These are phyloP conservation scores for Globisporangium okanoganense DNA, from an alignment of 352 stramenopile species.

Conservation along the genomic window DNA sequence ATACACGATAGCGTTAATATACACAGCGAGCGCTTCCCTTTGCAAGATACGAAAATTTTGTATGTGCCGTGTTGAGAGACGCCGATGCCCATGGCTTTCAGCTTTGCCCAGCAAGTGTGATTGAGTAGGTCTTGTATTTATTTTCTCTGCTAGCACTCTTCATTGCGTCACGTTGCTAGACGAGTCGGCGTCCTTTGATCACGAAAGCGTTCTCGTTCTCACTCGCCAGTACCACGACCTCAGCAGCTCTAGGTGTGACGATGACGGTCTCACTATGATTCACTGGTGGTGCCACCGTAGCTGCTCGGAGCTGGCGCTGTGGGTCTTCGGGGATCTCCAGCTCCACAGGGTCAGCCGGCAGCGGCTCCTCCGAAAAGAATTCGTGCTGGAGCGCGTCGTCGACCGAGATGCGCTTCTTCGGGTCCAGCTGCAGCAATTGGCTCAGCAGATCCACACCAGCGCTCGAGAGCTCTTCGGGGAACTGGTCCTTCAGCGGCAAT, in stretches of 20 bases:
- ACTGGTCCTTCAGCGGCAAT: slow-evolving; percentile 47
- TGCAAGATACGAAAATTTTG: neutral
- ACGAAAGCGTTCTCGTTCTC: slow-evolving; percentile 25
- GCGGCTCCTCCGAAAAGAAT: slow-evolving; percentile 60
- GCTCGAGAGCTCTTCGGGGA: slow-evolving; percentile 42
- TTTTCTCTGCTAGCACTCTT: too few relatives aligned
- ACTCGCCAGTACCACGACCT: slow-evolving; percentile 14
- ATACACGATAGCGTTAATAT: slow-evolving; percentile 12
- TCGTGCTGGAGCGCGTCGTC: slow-evolving; percentile 47
- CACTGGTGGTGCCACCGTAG: neutral
- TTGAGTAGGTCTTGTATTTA: too few relatives aligned
- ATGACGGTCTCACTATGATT: neutral
- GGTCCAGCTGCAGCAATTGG: slow-evolving; percentile 51
- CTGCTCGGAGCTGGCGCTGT: slow-evolving; percentile 6
- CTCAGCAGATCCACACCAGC: slow-evolving; percentile 48
- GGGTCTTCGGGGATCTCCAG: slow-evolving; percentile 30
- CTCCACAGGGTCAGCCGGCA: slow-evolving; percentile 17
- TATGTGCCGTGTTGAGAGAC: too few relatives aligned
- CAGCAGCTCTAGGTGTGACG: slow-evolving; percentile 2
- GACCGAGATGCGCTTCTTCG: slow-evolving; percentile 54
- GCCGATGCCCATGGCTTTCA: too few relatives aligned
- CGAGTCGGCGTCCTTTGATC: slow-evolving; percentile 52
- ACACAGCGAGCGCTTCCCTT: slow-evolving; percentile 1
- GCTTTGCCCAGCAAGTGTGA: too few relatives aligned
- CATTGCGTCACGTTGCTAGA: slow-evolving; percentile 19